These are phyloP conservation scores for Tricladium varicosporioides DNA, from an alignment of 2,329 filamentous ascomycete genomes.

Conservation along the genomic window DNA sequence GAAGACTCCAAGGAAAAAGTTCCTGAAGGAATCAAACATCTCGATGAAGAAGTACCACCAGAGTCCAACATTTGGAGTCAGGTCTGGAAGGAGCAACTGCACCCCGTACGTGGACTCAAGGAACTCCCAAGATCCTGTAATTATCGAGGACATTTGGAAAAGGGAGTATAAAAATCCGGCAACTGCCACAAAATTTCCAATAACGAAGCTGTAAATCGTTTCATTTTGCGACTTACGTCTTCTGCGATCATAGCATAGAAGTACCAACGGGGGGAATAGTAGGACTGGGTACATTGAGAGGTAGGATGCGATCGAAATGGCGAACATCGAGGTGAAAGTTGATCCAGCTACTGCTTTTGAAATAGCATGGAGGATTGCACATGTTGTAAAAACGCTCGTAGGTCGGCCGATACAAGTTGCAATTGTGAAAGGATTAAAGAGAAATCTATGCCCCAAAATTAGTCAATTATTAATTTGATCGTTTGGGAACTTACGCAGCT, in stretches of 20 bases:
- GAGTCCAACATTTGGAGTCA: slow-evolving; percentile 91
- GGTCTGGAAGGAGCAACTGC: slow-evolving; percentile 83
- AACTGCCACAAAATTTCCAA: slow-evolving; percentile 52
- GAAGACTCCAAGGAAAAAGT: slow-evolving; percentile 96
- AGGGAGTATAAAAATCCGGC: slow-evolving; percentile 56
- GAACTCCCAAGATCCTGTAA: slow-evolving; percentile 87
- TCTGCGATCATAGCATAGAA: slow-evolving; percentile 73
- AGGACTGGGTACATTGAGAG: slow-evolving; percentile 89
- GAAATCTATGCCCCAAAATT: slow-evolving; percentile 55
- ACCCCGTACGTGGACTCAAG: slow-evolving; percentile 87
- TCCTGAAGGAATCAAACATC: slow-evolving; percentile 97
- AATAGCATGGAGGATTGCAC: slow-evolving; percentile 81
- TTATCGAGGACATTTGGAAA: slow-evolving; percentile 67
- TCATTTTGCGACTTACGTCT: slow-evolving; percentile 30
- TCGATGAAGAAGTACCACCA: slow-evolving; percentile 99
- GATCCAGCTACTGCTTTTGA: slow-evolving; percentile 75
- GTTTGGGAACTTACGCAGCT: slow-evolving; percentile 60
- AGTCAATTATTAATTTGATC: neutral
- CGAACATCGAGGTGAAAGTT: slow-evolving; percentile 74
- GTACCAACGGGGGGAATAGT: slow-evolving; percentile 75
- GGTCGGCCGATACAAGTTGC: slow-evolving; percentile 87
- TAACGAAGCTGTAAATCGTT: slow-evolving; percentile 49
- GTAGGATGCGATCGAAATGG: slow-evolving; percentile 84
- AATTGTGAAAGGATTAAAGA: slow-evolving; percentile 94
- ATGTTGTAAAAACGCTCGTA: slow-evolving; percentile 84